Percentiles rank a stretch among this genome's conserved stretches.
phyloP scores from a whole-genome alignment of 1,284 basidiomycete species.

The Fistulina hepatica region DNA sequence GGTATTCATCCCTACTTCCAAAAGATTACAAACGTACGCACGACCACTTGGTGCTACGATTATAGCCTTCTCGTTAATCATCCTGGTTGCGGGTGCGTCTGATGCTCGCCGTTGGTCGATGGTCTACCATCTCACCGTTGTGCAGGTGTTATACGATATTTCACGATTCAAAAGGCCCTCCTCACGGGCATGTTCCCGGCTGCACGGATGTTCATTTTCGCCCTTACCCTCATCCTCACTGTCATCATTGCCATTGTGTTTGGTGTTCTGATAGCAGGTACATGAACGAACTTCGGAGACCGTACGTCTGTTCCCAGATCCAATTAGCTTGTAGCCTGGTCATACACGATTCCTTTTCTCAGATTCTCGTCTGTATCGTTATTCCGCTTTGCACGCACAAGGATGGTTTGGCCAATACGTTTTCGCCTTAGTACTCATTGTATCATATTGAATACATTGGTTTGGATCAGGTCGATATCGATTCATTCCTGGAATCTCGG shows the following conservation, averaged over 20 bases:
- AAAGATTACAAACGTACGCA: slow-evolving; percentile 9
- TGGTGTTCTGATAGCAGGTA: slow-evolving; percentile 36
- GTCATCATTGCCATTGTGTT: slow-evolving; percentile 39
- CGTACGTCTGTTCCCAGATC: too few relatives aligned
- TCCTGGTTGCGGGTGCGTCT: too few relatives aligned
- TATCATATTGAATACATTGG: slow-evolving; percentile 4
- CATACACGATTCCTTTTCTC: too few relatives aligned
- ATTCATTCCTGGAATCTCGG: too few relatives aligned
- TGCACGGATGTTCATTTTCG: slow-evolving; percentile 29
- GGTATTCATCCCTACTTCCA: slow-evolving; percentile 7
- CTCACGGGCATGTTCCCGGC: slow-evolving; percentile 43
- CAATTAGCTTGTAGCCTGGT: too few relatives aligned
- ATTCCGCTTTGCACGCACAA: too few relatives aligned
- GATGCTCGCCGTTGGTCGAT: slow-evolving; percentile 12
- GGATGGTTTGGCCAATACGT: too few relatives aligned
- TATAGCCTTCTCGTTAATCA: slow-evolving; percentile 11
- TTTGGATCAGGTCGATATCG: too few relatives aligned
- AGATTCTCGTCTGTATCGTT: too few relatives aligned
- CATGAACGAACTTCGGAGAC: too few relatives aligned
- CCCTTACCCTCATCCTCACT: slow-evolving; percentile 30
- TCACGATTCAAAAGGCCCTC: slow-evolving; percentile 41
- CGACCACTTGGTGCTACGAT: slow-evolving; percentile 12
- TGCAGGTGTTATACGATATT: slow-evolving; percentile 41
- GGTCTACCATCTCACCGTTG: not conserved
- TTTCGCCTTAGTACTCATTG: slow-evolving; percentile 10